phyloP scores from a whole-genome alignment of 306 rosid genomes.

The Morella rubra region DNA sequence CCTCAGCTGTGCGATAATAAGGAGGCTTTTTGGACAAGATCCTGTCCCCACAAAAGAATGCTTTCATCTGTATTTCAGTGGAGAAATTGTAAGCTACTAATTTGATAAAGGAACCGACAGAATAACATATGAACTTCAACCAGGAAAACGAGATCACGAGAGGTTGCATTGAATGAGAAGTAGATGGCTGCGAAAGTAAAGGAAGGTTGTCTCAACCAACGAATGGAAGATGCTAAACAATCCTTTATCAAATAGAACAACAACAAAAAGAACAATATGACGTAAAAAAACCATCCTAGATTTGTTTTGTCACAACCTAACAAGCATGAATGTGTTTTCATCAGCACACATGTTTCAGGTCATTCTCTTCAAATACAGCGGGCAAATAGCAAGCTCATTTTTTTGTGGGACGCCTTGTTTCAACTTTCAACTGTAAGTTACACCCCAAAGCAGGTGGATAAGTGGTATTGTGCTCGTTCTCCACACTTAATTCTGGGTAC shows the following conservation, averaged over 20 bases:
- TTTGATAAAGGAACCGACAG: conserved; percentile 15
- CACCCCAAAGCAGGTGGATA: too few relatives aligned
- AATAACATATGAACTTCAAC: conserved; percentile 3
- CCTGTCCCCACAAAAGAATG: conserved; percentile 61
- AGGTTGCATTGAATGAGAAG: too few relatives aligned
- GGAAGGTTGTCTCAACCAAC: too few relatives aligned
- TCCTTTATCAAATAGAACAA: too few relatives aligned
- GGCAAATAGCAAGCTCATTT: not conserved
- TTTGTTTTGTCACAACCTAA: too few relatives aligned
- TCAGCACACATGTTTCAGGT: not conserved
- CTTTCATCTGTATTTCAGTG: conserved; percentile 71
- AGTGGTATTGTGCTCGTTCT: not conserved
- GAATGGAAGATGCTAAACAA: too few relatives aligned
- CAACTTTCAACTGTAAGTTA: too few relatives aligned
- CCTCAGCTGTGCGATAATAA: conserved; percentile 75
- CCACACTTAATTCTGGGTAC: not conserved
- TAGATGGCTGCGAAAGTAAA: too few relatives aligned
- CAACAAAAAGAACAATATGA: too few relatives aligned
- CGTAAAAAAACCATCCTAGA: too few relatives aligned
- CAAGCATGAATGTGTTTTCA: too few relatives aligned
- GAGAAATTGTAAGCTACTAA: conserved; percentile 14
- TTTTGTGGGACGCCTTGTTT: not conserved
- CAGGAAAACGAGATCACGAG: not conserved
- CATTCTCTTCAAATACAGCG: not conserved
- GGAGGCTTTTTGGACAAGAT: conserved; percentile 69